Percentiles rank a stretch among this genome's conserved stretches.
Evolutionary conservation across 2,329 filamentous ascomycete species (phyloP).

Genomic region (Pezizomycotina sp.): DNA sequence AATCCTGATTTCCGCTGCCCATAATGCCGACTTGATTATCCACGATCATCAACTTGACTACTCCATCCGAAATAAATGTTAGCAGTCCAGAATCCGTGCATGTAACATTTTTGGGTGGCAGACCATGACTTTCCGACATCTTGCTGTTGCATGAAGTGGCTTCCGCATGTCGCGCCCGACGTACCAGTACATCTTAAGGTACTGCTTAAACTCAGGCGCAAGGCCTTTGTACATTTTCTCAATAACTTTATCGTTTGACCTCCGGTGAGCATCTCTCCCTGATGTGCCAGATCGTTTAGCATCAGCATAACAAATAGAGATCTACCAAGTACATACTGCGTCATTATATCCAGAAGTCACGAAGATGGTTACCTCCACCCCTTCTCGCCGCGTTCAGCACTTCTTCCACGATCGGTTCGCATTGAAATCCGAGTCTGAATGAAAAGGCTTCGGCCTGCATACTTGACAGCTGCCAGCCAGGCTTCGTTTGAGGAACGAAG

Average conservation of each 20-base stretch:
- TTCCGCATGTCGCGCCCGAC: conserved; percentile 54
- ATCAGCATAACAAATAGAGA: no score
- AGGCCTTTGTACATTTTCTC: conserved; percentile 40
- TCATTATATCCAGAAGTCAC: conserved; percentile 69
- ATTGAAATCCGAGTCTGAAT: conserved; percentile 64
- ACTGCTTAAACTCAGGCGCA: conserved; percentile 58
- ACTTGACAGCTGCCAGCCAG: conserved; percentile 51
- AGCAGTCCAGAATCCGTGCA: neutral
- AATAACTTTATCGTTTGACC: conserved; percentile 4
- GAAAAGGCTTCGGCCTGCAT: conserved; percentile 49
- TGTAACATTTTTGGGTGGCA: conserved; percentile 42
- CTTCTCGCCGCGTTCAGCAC: conserved; percentile 50
- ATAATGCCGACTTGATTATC: conserved; percentile 53
- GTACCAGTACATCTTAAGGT: conserved; percentile 56
- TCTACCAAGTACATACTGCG: conserved; percentile 33
- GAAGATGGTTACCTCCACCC: conserved; percentile 52
- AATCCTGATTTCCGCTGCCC: conserved; percentile 66
- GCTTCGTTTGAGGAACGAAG: conserved; percentile 71
- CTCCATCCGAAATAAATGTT: neutral
- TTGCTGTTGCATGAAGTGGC: conserved; percentile 50
- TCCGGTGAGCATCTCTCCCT: neutral
- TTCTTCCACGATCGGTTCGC: conserved; percentile 49
- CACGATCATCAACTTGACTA: conserved; percentile 55
- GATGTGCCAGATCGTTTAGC: neutral
- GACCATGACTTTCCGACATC: conserved; percentile 46